Percentiles rank a stretch among this genome's conserved stretches.
phyloP scores from a whole-genome alignment of 345 rosid species.

The Pugionium cornutum region DNA sequence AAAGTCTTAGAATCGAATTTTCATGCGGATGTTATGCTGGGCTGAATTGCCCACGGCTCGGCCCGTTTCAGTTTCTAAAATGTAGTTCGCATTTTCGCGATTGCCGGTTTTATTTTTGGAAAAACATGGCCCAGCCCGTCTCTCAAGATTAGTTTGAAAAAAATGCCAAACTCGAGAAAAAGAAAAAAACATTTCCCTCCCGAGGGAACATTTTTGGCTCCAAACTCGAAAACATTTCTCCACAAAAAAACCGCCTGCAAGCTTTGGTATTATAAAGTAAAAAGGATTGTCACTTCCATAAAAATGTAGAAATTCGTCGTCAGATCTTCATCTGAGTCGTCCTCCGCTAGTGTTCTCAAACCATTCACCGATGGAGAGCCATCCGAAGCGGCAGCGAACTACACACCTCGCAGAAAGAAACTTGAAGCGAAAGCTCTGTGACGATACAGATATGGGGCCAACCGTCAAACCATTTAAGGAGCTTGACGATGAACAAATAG shows the following conservation, averaged over 20 bases:
- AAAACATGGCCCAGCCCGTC: neutral
- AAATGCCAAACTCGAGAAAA: neutral
- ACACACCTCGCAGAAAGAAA: constrained; percentile 37
- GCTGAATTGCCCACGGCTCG: too few relatives aligned
- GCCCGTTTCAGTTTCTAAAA: too few relatives aligned
- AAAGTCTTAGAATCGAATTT: too few relatives aligned
- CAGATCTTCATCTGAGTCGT: constrained; percentile 6
- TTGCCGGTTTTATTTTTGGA: too few relatives aligned
- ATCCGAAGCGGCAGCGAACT: constrained; percentile 39
- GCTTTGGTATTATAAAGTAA: constrained; percentile 17
- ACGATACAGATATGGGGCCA: constrained; percentile 40
- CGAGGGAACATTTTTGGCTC: constrained; percentile 30
- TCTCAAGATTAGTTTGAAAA: neutral
- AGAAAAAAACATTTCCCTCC: constrained; percentile 26
- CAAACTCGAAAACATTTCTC: constrained; percentile 2
- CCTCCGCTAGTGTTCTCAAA: neutral
- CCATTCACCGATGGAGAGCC: constrained; percentile 45
- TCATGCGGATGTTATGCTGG: too few relatives aligned
- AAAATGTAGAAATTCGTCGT: neutral
- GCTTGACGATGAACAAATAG: constrained; percentile 22
- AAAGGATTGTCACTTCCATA: neutral
- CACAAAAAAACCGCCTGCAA: constrained; percentile 17
- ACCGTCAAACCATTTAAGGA: constrained; percentile 6
- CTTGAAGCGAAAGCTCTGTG: constrained; percentile 60
- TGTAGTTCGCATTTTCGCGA: too few relatives aligned